A percentile compares a stretch with the other conserved stretches of the same genome.
Evolutionary conservation across 371 early-diverging fungal genomes (phyloP).

Genomic region (Mortierella sp.): DNA sequence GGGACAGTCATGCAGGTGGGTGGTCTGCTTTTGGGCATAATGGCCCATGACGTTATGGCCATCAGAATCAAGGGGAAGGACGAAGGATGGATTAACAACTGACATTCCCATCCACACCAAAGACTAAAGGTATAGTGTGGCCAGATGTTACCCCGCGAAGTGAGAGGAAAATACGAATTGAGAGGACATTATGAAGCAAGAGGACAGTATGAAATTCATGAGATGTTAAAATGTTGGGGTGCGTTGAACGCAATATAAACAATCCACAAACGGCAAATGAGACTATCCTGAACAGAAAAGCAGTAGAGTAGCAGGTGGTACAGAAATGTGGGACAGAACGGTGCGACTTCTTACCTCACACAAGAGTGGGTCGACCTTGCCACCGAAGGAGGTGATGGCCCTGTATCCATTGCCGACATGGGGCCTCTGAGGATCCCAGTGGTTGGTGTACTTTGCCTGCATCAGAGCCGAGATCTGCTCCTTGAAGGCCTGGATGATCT

Average conservation of each 20-base stretch:
- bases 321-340: neutral
- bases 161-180: neutral
- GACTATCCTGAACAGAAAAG: neutral
- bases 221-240: no score
- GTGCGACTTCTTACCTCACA: conserved; percentile 52
- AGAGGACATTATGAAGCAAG: conserved; percentile 1
- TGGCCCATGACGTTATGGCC: neutral
- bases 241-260: no score
- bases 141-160: conserved; percentile 20
- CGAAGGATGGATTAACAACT: neutral
- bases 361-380: conserved; percentile 71
- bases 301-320: neutral
- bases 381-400: conserved; percentile 75
- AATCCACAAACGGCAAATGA: no score
- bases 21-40: no score
- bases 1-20: no score
- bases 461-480: conserved; percentile 33
- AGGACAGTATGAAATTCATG: no score
- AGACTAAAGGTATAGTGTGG: neutral
- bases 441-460: conserved; percentile 60
- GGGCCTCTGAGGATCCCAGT: conserved; percentile 78
- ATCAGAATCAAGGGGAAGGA: conserved; percentile 4
- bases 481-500: conserved; percentile 51
- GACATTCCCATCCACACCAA: conserved; percentile 15
- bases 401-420: conserved; percentile 79